Evolutionary conservation across 805 yeast species (phyloP), one percentile per base, ranked within the genome.

Genomic region (Candida pseudofarinosa): DNA sequence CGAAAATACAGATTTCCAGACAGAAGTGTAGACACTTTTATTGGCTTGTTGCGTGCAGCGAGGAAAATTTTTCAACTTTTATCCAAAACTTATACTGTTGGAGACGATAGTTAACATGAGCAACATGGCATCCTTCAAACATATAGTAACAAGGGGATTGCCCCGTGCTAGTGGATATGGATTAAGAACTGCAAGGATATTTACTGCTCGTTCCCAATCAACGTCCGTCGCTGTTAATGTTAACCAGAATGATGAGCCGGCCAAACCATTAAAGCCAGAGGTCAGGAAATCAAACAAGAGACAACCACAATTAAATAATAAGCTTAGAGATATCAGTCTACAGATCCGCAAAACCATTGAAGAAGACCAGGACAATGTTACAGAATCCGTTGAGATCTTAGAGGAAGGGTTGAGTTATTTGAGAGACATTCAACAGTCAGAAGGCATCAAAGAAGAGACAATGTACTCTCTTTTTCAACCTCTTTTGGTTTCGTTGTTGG

Each of bases 391-490:
- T 19, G 69, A 63, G 26, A 69, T 70, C 37, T 59, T 67, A 39
- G 70, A 67, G 36, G 74, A 70, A 48, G 74, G 74, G 2, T 50
- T 69, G 23, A 45, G 62, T 19, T 70, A 65, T 48, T 54, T 70
- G 44, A 51, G 72, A 32, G 69, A 67, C 37, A 55, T 69, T 41
- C 71, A 68, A 48, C 51, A 35, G 4, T 52, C 55, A 1, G 74
- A 69, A 46, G 47, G 43, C 17, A 65, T 70, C 40, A 44, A 53
- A 12, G 59, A 60, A 15, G 56, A 51, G 13, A 41, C 50, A 12
- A 44, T 66, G 30, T 60, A 49, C 45, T 48, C 48, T 6, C 44
- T 47, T 4, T 69, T 69, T 55, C 60, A 59, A 43, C 60, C 59
- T 4, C 47, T 61, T 10, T 55, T 55, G n/a, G 50, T 51, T 19